Evolutionary conservation across 1,284 basidiomycete genomes (phyloP), one percentile per base, ranked within the genome.

Genomic region (Mycosarcoma mackinlayi): DNA sequence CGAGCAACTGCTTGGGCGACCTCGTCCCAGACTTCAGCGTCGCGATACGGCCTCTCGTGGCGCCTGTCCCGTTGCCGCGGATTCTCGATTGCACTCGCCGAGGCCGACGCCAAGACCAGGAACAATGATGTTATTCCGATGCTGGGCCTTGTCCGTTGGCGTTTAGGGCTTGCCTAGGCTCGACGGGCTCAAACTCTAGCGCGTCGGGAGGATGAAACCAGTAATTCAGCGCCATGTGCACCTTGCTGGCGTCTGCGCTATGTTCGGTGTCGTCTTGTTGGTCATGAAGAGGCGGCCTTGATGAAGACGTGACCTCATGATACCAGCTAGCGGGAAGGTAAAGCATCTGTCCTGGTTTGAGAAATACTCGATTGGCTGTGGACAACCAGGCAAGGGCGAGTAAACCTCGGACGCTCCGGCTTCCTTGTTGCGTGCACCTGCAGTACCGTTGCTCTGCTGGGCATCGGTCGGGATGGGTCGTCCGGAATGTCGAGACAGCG

Each of bases 201-300:
- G 76, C 55, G 41, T 77, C 77, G 6, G 79, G 80, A 23, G 80
- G 80, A 45, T 82, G 80, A 57, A 82, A 77, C 80, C 80, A 82
- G 50, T 78, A 82, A 44, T 82, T 82, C 60, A 82, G 67, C 3
- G 80, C 80, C 71, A 79, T 80, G 47, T 82, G 80, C n/a, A 79
- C 71, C 30, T 66, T 45, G 42, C 44, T 51, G 33, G 37, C 10
- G 30, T 38, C 25, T 18, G 45, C 34, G n/a, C 37, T 44, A 10
- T 40, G 25, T 7, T 21, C 39, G 24, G 27, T 18, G 34, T 40
- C n/a, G 18, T 30, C 14, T 13, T 31, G 38, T 23, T 52, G 42
- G 1, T 46, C 27, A n/a, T 52, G 44, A 3, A 60, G 35, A 6
- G 61, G 67, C n/a, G 61, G 67, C 3, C 35, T 21, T 1, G 65